Evolutionary conservation across 78 protist species (phyloP).

Genomic region (Capsaspora owczarzaki): DNA sequence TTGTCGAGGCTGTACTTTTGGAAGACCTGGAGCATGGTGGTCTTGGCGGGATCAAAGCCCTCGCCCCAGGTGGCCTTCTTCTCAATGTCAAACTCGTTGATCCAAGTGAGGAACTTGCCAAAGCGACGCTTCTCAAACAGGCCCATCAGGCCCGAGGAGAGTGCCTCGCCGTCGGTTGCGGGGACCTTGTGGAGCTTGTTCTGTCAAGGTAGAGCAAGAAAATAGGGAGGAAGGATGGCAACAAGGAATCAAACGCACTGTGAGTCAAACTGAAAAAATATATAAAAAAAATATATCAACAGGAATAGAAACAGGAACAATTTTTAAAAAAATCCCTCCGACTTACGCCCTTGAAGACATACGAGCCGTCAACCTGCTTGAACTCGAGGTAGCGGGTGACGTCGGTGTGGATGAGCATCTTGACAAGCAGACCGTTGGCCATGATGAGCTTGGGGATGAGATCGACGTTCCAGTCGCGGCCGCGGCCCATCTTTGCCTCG

Average conservation of each 20-base stretch:
- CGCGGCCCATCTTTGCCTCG: slow-evolving; percentile 60
- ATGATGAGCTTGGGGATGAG: slow-evolving; percentile 93
- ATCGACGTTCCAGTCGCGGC: slow-evolving; percentile 94
- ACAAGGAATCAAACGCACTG: too few species aligned
- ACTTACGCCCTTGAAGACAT: slow-evolving; percentile 48
- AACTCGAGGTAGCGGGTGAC: slow-evolving; percentile 96
- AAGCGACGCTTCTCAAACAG: slow-evolving; percentile 89
- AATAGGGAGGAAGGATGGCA: background rate
- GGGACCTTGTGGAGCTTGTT: slow-evolving; percentile 76
- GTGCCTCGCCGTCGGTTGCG: slow-evolving; percentile 83
- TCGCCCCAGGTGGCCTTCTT: slow-evolving; percentile 52
- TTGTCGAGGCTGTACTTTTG: slow-evolving; percentile 69
- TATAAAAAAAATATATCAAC: too few species aligned
- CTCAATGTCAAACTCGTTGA: slow-evolving; percentile 58
- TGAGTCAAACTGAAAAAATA: too few species aligned
- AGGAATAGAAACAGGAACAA: background rate
- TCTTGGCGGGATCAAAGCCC: slow-evolving; percentile 38
- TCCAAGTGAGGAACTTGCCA: slow-evolving; percentile 76
- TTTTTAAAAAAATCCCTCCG: too few species aligned
- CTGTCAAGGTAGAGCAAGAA: background rate
- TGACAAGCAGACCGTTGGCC: slow-evolving; percentile 89
- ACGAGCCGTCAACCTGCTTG: slow-evolving; percentile 81
- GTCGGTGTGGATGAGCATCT: slow-evolving; percentile 86
- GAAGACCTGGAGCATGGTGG: slow-evolving; percentile 70
- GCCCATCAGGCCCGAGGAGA: slow-evolving; percentile 86